Base-by-base conservation (phyloP, 2,329 filamentous ascomycete genomes). In the Sclerotinia sclerotiorum region DNA sequence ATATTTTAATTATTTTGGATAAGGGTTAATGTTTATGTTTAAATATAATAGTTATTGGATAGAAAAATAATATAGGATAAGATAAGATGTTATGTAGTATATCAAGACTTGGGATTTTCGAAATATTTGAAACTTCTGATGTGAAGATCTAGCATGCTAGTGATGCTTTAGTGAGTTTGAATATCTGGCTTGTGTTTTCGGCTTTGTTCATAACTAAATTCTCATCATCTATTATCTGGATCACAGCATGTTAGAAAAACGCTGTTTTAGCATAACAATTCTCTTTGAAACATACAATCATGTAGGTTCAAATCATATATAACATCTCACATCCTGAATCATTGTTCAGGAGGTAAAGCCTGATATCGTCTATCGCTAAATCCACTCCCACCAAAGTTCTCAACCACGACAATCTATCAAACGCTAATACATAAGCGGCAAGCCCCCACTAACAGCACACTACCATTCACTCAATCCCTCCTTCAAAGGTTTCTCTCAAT, bases 21-120 rank as follows among this genome's bases (percentile, higher is more conserved):
- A 21, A 15, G 11, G 29, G n/a, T 11, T 27, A 48, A 39, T 54
- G 5, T 44, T 63, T 21, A 39, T 39, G 32, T 51, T 2, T 48
- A 29, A 54, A 46, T 8, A 63, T 54, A 62, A 67, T 67, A 5
- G 24, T 7, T 17, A 46, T 63, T 42, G 48, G 27, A 42, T 27
- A 51, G 27, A 27, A 11, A 3, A 39, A 24, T 19, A 17, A 21
- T 15, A 51, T 19, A 39, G 39, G n/a, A 35, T 1, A 15, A 62
- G 5, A 24, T n/a, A 27, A 0, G 21, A 57, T 42, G 39, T 42
- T 42, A 42, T n/a, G n/a, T n/a, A 42, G 17, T 15, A 17, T 1
- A n/a, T n/a, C n/a, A 5, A 19, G 17, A 19, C 15, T 5, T 32
- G 27, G 10, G 19, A 6, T 32, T 54, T 54, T 54, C 6, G 27